These are phyloP conservation scores for Pleurotus platypus DNA, from an alignment of 768 basidiomycete genomes.

Conservation along the genomic window DNA sequence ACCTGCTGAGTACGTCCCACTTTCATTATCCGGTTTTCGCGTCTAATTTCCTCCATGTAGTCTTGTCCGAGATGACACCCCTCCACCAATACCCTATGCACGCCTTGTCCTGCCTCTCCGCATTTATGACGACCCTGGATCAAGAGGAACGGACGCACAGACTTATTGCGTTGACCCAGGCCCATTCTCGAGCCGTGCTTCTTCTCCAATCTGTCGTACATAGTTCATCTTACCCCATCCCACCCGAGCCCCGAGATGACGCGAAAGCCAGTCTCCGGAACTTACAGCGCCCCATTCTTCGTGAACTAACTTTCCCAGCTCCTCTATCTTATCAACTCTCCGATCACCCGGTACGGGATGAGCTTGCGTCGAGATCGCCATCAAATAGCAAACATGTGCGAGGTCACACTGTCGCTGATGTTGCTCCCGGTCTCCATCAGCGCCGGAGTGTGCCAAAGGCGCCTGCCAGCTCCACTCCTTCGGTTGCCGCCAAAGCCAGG, in stretches of 20 bases:
- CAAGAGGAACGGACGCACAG: conserved; percentile 30
- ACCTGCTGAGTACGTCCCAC: conserved; percentile 56
- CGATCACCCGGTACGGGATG: conserved; percentile 5
- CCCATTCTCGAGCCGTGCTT: conserved; percentile 74
- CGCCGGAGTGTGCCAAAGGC: neutral
- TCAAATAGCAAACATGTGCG: neutral
- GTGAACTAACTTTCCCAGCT: conserved; percentile 72
- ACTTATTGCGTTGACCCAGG: conserved; percentile 47
- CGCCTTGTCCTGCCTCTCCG: conserved; percentile 51
- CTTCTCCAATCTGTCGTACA: conserved; percentile 71
- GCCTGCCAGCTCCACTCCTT: conserved; percentile 14
- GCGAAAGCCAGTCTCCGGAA: conserved; percentile 24
- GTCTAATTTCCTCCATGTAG: conserved; percentile 28
- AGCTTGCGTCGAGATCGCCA: neutral
- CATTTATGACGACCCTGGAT: conserved; percentile 25
- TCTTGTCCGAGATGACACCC: conserved; percentile 59
- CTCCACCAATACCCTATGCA: conserved; percentile 72
- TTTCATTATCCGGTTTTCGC: conserved; percentile 2
- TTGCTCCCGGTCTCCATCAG: conserved; percentile 13
- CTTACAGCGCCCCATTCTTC: conserved; percentile 26
- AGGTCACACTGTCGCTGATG: neutral
- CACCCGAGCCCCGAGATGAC: conserved; percentile 41
- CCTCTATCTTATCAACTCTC: conserved; percentile 51
- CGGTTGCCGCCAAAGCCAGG: conserved; percentile 26
- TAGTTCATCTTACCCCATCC: conserved; percentile 47